Percentiles rank a stretch among this genome's conserved stretches.
These are phyloP conservation scores for Venturia pyrina DNA, from an alignment of 2,329 filamentous ascomycete genomes.

Conservation along the genomic window DNA sequence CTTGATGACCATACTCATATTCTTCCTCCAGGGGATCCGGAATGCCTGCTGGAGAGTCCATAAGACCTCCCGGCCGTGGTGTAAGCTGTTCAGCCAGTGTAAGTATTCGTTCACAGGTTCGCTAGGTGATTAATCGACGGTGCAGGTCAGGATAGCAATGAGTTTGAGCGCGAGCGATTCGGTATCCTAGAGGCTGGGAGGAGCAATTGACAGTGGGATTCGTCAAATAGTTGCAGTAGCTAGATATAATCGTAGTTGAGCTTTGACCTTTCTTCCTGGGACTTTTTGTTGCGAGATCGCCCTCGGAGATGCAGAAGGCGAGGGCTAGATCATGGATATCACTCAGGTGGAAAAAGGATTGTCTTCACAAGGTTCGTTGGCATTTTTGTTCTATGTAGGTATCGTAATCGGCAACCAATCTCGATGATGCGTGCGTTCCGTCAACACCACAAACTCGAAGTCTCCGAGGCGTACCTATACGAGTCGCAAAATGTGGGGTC, in stretches of 20 bases:
- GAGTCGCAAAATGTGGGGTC: background rate
- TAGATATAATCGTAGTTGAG: background rate
- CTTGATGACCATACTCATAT: constrained; percentile 25
- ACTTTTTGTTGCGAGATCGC: constrained; percentile 3
- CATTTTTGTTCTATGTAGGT: background rate
- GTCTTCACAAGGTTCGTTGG: background rate
- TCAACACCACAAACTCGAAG: background rate
- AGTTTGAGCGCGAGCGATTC: background rate
- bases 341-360: background rate
- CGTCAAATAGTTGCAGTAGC: background rate
- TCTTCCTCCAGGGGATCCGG: constrained; percentile 23
- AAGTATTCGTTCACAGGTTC: background rate
- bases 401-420: background rate
- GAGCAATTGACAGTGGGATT: background rate
- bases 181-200: background rate
- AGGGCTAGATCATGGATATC: background rate
- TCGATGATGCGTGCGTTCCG: background rate
- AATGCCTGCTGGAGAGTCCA: constrained; percentile 13
- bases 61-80: constrained; percentile 11
- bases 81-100: constrained; percentile 3
- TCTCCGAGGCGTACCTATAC: background rate
- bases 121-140: background rate
- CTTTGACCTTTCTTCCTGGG: background rate
- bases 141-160: background rate
- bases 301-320: background rate